phyloP scores from a whole-genome alignment of 805 yeast species.

The Jamesozyma jinghongensis region DNA sequence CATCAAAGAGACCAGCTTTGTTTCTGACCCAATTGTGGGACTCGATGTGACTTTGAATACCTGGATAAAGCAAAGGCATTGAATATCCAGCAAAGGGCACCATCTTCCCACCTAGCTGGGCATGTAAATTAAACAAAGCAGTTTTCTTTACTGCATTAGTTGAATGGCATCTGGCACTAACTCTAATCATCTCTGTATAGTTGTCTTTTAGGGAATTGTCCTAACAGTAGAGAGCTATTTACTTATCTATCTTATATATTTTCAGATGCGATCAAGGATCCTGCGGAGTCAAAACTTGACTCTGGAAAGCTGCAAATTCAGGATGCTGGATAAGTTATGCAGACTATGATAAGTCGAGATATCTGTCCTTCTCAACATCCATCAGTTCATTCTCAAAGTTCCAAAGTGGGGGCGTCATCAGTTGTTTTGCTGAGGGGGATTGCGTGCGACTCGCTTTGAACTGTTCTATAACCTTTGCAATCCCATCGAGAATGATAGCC shows the following conservation, averaged over 20 bases:
- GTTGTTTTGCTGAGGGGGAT: background rate
- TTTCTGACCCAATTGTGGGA: constrained; percentile 91
- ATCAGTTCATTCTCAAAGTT: constrained; percentile 25
- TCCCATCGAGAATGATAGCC: constrained; percentile 27
- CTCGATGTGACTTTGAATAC: constrained; percentile 77
- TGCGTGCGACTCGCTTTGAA: constrained; percentile 6
- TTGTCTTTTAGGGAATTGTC: background rate
- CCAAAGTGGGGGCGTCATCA: constrained; percentile 13
- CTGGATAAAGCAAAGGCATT: constrained; percentile 81
- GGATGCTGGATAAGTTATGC: background rate
- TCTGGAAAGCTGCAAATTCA: background rate
- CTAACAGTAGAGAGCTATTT: background rate
- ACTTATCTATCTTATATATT: background rate
- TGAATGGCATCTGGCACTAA: constrained; percentile 25
- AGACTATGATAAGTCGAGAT: constrained; percentile 20
- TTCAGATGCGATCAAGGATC: background rate
- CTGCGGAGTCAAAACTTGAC: background rate
- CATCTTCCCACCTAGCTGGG: constrained; percentile 74
- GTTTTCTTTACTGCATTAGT: constrained; percentile 43
- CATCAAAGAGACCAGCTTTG: constrained; percentile 88
- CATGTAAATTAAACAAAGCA: constrained; percentile 74
- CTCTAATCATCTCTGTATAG: background rate
- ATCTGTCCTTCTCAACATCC: constrained; percentile 27
- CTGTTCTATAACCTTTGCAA: constrained; percentile 23
- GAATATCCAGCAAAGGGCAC: constrained; percentile 95